Evolutionary conservation across 78 protist species (phyloP).

Genomic region (Monosiga brevicollis): DNA sequence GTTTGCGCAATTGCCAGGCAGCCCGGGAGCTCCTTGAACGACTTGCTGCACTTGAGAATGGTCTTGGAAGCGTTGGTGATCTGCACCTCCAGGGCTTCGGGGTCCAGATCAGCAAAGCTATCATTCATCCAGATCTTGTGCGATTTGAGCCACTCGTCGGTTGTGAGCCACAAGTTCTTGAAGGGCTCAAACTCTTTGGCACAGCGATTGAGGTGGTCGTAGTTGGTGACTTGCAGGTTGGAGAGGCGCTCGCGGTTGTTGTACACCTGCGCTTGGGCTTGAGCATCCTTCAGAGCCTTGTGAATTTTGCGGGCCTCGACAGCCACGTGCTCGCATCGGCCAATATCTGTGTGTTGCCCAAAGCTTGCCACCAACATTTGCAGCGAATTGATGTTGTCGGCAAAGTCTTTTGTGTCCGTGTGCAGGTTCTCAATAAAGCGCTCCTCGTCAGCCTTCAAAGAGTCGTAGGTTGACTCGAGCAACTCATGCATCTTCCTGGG

Average conservation of each 20-base stretch:
- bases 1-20: conserved; percentile 24
- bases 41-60: neutral
- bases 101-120: conserved; percentile 38
- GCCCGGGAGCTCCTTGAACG: conserved; percentile 16
- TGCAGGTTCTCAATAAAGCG: conserved; percentile 21
- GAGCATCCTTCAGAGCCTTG: conserved; percentile 18
- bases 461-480: conserved; percentile 8
- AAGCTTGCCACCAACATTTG: conserved; percentile 6
- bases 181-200: conserved; percentile 61
- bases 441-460: conserved; percentile 27
- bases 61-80: neutral
- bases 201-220: conserved; percentile 10
- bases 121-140: conserved; percentile 37
- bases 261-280: neutral
- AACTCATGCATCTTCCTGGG: conserved; percentile 6
- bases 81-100: conserved; percentile 38
- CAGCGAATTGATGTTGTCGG: conserved; percentile 9
- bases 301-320: conserved; percentile 4
- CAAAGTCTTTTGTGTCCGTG: conserved; percentile 38
- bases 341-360: conserved; percentile 13
- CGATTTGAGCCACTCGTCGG: conserved; percentile 48
- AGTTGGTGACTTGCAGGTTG: conserved; percentile 33
- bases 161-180: conserved; percentile 61
- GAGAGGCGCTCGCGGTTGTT: conserved; percentile 48
- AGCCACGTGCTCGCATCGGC: conserved; percentile 18